phyloP scores from a whole-genome alignment of 2,329 filamentous ascomycete genomes.

The Hypomyces rosellus region DNA sequence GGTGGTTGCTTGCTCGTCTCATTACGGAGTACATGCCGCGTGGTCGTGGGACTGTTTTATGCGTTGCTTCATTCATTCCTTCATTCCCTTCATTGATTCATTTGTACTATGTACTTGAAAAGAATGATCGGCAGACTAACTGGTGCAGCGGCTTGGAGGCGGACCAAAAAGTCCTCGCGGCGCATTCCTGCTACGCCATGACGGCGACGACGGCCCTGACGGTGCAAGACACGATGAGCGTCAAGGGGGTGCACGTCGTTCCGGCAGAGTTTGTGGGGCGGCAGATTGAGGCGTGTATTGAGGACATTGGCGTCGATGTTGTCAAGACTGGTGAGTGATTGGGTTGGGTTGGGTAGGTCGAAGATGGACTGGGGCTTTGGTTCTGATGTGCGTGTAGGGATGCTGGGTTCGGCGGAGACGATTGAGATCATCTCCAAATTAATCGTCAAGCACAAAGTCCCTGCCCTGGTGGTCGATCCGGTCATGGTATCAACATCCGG shows the following conservation, averaged over 20 bases:
- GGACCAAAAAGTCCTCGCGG: slow-evolving; percentile 89
- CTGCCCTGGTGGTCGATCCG: slow-evolving; percentile 32
- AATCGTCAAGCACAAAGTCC: slow-evolving; percentile 25
- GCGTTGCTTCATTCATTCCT: background rate
- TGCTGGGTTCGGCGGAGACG: slow-evolving; percentile 33
- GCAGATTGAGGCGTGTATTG: slow-evolving; percentile 78
- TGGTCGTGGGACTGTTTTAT: background rate
- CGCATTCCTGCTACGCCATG: slow-evolving; percentile 92
- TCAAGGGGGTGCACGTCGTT: slow-evolving; percentile 72
- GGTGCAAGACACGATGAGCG: slow-evolving; percentile 87
- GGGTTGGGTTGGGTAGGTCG: background rate
- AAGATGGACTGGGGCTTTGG: background rate
- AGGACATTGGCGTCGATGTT: slow-evolving; percentile 81
- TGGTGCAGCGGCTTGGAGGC: slow-evolving; percentile 75
- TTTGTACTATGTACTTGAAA: background rate
- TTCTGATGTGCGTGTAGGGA: slow-evolving; percentile 22
- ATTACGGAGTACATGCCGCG: slow-evolving; percentile 3
- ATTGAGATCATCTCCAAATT: slow-evolving; percentile 29
- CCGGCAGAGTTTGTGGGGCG: slow-evolving; percentile 73
- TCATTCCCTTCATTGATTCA: too few relatives aligned
- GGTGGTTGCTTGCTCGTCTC: slow-evolving; percentile 1
- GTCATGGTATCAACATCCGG: slow-evolving; percentile 88
- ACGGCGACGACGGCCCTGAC: slow-evolving; percentile 92
- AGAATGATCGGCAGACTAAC: background rate
- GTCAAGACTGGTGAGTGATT: slow-evolving; percentile 83